Conservation (phyloP, 306 rosid species). For the Glycine soja region DNA sequence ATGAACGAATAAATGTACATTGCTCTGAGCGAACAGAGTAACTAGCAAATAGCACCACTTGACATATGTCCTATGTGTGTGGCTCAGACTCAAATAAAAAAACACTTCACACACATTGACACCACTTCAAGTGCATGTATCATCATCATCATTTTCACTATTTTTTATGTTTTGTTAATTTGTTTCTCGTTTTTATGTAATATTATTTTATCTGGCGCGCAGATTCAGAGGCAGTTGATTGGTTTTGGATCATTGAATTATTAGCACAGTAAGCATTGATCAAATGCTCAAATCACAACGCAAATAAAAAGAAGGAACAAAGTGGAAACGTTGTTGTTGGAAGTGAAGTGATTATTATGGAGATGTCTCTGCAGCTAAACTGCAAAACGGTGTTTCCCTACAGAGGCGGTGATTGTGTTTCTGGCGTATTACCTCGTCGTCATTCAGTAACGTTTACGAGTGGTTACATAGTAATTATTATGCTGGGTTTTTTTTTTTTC, state of each 20-base stretch:
- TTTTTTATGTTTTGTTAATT: background rate
- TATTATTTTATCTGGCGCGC: constrained; percentile 28
- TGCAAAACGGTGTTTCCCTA: constrained; percentile 54
- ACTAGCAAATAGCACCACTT: background rate
- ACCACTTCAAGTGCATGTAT: constrained; percentile 19
- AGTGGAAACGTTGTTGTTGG: constrained; percentile 16
- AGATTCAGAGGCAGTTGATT: background rate
- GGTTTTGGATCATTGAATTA: constrained; percentile 2
- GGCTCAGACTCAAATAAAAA: constrained; percentile 39
- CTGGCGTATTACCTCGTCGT: constrained; percentile 50
- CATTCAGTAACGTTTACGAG: constrained; percentile 46
- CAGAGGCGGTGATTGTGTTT: constrained; percentile 45
- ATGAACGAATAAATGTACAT: constrained; percentile 1
- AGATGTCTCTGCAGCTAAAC: constrained; percentile 61
- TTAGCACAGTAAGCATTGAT: background rate
- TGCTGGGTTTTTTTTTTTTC: background rate
- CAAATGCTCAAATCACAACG: constrained; percentile 9
- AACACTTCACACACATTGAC: background rate
- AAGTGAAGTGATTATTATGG: constrained; percentile 51
- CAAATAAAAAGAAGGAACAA: constrained; percentile 13
- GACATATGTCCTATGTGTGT: background rate
- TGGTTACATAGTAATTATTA: constrained; percentile 44
- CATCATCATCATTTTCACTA: background rate
- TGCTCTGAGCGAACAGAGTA: background rate
- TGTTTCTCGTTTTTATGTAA: background rate